phyloP scores from a whole-genome alignment of 2,329 filamentous ascomycete species.

The Emmonsiellopsis sp. region DNA sequence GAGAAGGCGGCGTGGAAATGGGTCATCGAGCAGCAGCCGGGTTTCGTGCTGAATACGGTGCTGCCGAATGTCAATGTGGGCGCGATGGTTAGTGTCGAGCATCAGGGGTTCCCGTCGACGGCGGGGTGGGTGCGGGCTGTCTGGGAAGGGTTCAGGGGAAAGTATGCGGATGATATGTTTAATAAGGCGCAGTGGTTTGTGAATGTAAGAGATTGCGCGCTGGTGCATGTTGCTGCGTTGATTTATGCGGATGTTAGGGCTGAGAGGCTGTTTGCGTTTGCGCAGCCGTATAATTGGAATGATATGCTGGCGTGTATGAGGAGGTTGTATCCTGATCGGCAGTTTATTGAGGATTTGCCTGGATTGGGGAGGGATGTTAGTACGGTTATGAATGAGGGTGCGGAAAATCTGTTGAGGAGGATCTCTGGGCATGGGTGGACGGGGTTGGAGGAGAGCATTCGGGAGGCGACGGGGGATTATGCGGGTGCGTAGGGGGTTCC shows the following conservation, averaged over 20 bases:
- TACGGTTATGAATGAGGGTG: slow-evolving; percentile 15
- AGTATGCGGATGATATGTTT: not conserved
- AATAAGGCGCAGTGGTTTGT: slow-evolving; percentile 33
- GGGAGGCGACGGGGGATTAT: not conserved
- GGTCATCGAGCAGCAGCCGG: slow-evolving; percentile 32
- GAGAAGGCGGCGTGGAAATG: slow-evolving; percentile 41
- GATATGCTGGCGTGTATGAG: slow-evolving; percentile 28
- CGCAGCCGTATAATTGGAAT: slow-evolving; percentile 39
- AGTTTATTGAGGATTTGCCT: slow-evolving; percentile 21
- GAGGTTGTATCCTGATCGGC: slow-evolving; percentile 30
- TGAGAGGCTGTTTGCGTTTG: slow-evolving; percentile 48
- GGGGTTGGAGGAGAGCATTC: slow-evolving; percentile 17
- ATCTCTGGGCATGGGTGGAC: slow-evolving; percentile 22
- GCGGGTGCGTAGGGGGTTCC: not conserved
- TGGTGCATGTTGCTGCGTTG: slow-evolving; percentile 44
- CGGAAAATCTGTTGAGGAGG: slow-evolving; percentile 19
- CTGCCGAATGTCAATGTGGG: slow-evolving; percentile 28
- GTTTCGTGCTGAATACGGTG: slow-evolving; percentile 35
- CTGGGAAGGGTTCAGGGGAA: slow-evolving; percentile 13
- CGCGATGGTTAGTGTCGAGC: slow-evolving; percentile 22
- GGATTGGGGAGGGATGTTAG: slow-evolving; percentile 15
- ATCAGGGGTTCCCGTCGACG: slow-evolving; percentile 16
- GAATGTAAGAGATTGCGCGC: slow-evolving; percentile 40
- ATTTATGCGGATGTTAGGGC: slow-evolving; percentile 36
- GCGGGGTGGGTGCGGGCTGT: slow-evolving; percentile 13